Base-by-base conservation (phyloP, 2,329 filamentous ascomycete species). In the Thermoascus crustaceus region DNA sequence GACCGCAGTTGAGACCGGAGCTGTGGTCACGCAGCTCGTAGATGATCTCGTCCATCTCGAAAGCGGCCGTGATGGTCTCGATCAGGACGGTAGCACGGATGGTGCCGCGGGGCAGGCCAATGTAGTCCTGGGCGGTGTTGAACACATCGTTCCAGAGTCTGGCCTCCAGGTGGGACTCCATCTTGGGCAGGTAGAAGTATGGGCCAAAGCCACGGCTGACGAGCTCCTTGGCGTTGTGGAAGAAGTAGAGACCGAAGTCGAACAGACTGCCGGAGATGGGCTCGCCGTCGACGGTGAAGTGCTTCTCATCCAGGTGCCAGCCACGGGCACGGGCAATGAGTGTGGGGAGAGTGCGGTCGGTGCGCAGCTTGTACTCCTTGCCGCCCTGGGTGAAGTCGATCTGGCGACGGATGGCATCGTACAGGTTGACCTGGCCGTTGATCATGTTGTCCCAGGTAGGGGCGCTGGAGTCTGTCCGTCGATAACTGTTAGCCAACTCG, bases 41-140 rank as follows among this genome's bases (percentile, higher is more conserved):
- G 68, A 98, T 96, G 67, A 98, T 96, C 78, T 98, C 91, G 54
- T 98, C 91, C 91, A 98, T 98, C 74, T 98, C 91, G 56, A 98
- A 98, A 10, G 89, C 91, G 26, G 91, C 91, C 27, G 89, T 76
- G 62, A 98, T 96, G 38, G 91, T 96, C 76, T 98, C 91, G 56
- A 98, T 96, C 52, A 98, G 71, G 24, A 96, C 89, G 3, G 91
- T 98, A 43, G 77, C 91, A 51, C 91, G 83, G 65, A 96, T 94
- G 36, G 87, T 96, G 37, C 91, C 91, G 41, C 91, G 78, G 37
- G 76, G 76, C 68, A 98, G 82, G 50, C 85, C 84, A 57, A 95
- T 78, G 67, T 83, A 87, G 69, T 98, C 91, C 68, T 98, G 91
- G 8, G 80, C 81, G 19, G 95, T 72, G 72, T 95, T 95, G 78